Percentiles rank a stretch among this genome's conserved stretches.
These are phyloP conservation scores for Saccharomycopsis hybrid DNA, from an alignment of 1,139 yeast genomes.

Conservation along the genomic window DNA sequence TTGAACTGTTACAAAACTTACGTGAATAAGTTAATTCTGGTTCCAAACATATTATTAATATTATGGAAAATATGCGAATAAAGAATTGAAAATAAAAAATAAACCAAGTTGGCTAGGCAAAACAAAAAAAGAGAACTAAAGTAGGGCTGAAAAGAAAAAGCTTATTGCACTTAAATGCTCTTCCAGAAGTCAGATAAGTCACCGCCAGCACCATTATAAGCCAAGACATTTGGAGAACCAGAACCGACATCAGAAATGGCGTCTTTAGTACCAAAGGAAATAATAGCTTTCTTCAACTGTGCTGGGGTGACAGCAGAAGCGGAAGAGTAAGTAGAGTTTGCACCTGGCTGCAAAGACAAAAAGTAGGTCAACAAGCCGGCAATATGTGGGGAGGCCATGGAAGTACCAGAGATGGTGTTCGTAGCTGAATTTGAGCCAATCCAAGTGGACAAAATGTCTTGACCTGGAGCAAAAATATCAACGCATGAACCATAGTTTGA, in stretches of 20 bases:
- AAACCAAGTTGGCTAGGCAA: too few species aligned
- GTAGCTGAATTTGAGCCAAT: slow-evolving; percentile 80
- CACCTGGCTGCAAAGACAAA: slow-evolving; percentile 83
- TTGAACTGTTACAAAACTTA: too few species aligned
- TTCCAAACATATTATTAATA: too few species aligned
- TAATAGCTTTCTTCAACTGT: slow-evolving; percentile 81
- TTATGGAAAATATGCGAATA: too few species aligned
- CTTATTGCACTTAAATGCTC: too few species aligned
- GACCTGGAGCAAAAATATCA: slow-evolving; percentile 81
- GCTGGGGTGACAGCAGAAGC: slow-evolving; percentile 64
- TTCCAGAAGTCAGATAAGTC: slow-evolving; percentile 40
- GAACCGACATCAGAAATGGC: slow-evolving; percentile 65
- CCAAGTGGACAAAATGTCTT: slow-evolving; percentile 75
- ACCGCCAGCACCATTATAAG: slow-evolving; percentile 90
- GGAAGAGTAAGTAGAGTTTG: slow-evolving; percentile 64
- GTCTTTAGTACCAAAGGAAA: slow-evolving; percentile 70
- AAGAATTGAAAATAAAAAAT: too few species aligned
- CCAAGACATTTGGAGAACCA: slow-evolving; percentile 83
- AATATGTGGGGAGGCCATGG: slow-evolving; percentile 98
- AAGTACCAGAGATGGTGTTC: slow-evolving; percentile 92
- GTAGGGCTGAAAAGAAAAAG: too few species aligned
- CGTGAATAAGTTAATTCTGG: too few species aligned
- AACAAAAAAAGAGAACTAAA: too few species aligned
- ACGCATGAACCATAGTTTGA: slow-evolving; percentile 83
- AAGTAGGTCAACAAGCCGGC: slow-evolving; percentile 87